Evolutionary conservation across 2,329 filamentous ascomycete species (phyloP), one percentile per base, ranked within the genome.

Genomic region (Nothopassalora personata): DNA sequence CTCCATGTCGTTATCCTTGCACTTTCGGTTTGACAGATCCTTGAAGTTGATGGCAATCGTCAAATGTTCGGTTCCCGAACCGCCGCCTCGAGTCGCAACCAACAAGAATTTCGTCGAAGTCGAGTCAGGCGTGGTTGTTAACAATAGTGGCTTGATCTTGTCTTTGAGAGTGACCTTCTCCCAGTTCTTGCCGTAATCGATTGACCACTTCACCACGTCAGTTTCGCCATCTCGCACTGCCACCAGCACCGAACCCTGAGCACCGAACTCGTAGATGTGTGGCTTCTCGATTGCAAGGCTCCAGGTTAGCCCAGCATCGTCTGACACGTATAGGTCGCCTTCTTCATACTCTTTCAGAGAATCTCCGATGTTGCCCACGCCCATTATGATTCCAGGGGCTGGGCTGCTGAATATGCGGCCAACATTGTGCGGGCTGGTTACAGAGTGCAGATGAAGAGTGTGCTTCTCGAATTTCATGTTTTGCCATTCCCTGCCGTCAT

Each of bases 221-320:
- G 87, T 90, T 51, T 79, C 77, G 52, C 81, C 78, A 67, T 96
- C 90, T 62, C 83, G 81, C 39, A 97, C 80, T 4, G 94, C 94
- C 31, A 97, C 82, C 31, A 99, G 79, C 19, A 99, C 83, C 15
- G 91, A 91, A 1, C 94, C 94, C 65, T 95, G 88, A 67, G 97
- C 93, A 55, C 94, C 94, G 72, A 97, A 95, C 70, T 97, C 92
- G 74, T 96, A 99, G 73, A 95, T 94, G 76, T 97, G 91, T 11
- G 92, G 89, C 19, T 90, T 90, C 15, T 91, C 80, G 5, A 90
- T 81, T 0, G 86, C 83, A 70, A 86, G 79, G 39, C 80, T 84
- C 94, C 95, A 99, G 1, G 86, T 92, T 60, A 90, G 76, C 45
- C 94, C 94, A 19, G 92, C 93, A 74, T 97, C 86, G 70, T 96